Percentiles rank a stretch among this genome's conserved stretches.
phyloP scores from a whole-genome alignment of 2,329 filamentous ascomycete species.

The Curvularia eragrostidis region DNA sequence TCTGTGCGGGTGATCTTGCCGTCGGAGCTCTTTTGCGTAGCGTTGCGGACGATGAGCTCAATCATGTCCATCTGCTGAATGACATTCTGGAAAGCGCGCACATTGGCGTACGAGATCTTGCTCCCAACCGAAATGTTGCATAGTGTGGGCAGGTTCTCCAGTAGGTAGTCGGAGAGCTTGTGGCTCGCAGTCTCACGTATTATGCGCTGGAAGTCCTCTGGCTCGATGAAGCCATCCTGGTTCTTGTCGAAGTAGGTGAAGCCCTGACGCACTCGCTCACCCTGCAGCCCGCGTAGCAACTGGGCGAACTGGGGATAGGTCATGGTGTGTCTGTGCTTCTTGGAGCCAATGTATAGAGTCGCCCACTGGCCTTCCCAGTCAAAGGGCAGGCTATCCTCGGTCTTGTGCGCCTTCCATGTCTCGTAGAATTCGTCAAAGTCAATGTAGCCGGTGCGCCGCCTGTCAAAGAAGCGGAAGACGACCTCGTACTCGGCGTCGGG shows the following conservation, averaged over 20 bases:
- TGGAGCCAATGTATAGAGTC: constrained; percentile 87
- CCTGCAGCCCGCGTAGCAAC: constrained; percentile 95
- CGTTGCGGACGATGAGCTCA: constrained; percentile 89
- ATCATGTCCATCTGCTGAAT: constrained; percentile 98
- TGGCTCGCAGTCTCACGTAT: constrained; percentile 91
- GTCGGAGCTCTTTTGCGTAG: constrained; percentile 80
- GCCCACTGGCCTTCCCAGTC: constrained; percentile 99
- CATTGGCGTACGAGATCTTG: constrained; percentile 97
- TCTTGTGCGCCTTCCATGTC: constrained; percentile 87
- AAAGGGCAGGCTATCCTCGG: constrained; percentile 84
- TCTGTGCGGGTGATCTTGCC: constrained; percentile 93
- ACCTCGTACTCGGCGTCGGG: constrained; percentile 99
- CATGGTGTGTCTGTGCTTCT: constrained; percentile 86
- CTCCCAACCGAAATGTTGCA: constrained; percentile 92
- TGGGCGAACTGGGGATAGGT: constrained; percentile 97
- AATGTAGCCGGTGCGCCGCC: constrained; percentile 80
- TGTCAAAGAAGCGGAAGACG: constrained; percentile 94
- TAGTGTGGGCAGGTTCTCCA: constrained; percentile 87
- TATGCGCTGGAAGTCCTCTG: constrained; percentile 95
- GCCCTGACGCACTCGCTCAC: constrained; percentile 93
- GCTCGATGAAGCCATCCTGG: constrained; percentile 92
- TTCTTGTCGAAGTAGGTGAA: constrained; percentile 92
- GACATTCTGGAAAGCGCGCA: constrained; percentile 97
- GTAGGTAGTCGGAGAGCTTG: constrained; percentile 95
- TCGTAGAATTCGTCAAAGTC: constrained; percentile 88